Base-by-base conservation (phyloP, 805 yeast genomes). In the Yueomyces sp. region DNA sequence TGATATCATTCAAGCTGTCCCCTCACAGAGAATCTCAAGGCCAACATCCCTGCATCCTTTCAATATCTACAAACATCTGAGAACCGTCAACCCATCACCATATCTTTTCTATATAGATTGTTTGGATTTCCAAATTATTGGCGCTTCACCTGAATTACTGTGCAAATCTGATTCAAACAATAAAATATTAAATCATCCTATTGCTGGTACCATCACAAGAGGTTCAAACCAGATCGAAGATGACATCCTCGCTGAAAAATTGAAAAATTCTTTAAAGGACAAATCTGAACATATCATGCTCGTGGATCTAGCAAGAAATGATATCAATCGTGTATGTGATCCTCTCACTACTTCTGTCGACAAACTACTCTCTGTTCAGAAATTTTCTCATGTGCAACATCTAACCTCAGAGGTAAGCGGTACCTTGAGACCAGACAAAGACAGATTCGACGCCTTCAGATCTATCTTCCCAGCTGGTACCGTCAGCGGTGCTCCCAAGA, bases 401-500 rank as follows among this genome's bases (percentile, higher is more conserved):
- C 70, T 92, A 52, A 96, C 90, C 2, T 83, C 95, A 2, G 94
- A 90, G 63, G 96, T 90, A 26, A 81, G 94, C 48, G 99, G 99
- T 11, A 85, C 81, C 2, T 69, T 92, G 55, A 73, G 99, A 58
- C 64, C 69, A 0, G 96, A 75, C 47, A 81, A 85, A 68, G 80
- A 90, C 9, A 73, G 97, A 50, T 92, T 92, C 58, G 99, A 92
- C 67, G 98, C 98, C 0, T 87, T 92, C 66, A 76, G 98, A 61
- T 87, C 96, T 3, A 85, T 92, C 44, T 92, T 92, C 78, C 99
- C 99, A 26, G 98, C 98, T 1, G 99, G 99, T 39, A 92, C 99
- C 2, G 97, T 90, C 9, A 81, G 94, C 44, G 99, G 99, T 37
- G 97, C 99, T 2, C 99, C 99, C 44, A 92, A 92, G 64, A 94